Conservation (phyloP, 345 rosid species). For the Geranium rotundifolium region DNA sequence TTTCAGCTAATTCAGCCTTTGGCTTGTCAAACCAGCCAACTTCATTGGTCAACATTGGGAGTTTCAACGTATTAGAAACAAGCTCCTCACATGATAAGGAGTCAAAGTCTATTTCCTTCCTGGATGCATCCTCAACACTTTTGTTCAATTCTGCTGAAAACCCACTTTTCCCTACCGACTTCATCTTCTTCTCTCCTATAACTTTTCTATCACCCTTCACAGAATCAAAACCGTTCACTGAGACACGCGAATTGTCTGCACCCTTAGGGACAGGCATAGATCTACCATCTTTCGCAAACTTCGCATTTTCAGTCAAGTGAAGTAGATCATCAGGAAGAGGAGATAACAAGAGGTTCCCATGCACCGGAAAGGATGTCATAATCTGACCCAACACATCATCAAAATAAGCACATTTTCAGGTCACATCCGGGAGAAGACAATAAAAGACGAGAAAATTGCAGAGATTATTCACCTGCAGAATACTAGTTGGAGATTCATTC, state of each 20-base stretch:
- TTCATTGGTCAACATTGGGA: slow-evolving; percentile 45
- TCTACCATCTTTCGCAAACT: slow-evolving; percentile 21
- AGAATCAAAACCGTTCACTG: slow-evolving; percentile 24
- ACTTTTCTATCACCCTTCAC: slow-evolving; percentile 32
- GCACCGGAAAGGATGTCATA: slow-evolving; percentile 63
- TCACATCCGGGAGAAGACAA: slow-evolving; percentile 3
- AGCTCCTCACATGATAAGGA: slow-evolving; percentile 49
- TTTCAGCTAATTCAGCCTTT: slow-evolving; percentile 32
- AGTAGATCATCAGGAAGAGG: slow-evolving; percentile 68
- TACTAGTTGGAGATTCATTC: slow-evolving; percentile 53
- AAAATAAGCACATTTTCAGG: slow-evolving; percentile 13
- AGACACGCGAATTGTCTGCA: slow-evolving; percentile 16
- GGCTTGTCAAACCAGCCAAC: slow-evolving; percentile 30
- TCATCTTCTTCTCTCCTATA: slow-evolving; percentile 29
- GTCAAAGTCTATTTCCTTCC: slow-evolving; percentile 35
- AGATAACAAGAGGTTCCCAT: slow-evolving; percentile 42
- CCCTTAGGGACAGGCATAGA: slow-evolving; percentile 17
- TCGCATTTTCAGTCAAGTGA: slow-evolving; percentile 37
- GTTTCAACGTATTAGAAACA: slow-evolving; percentile 51
- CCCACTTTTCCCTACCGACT: slow-evolving; percentile 31
- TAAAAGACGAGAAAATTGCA: slow-evolving; percentile 15
- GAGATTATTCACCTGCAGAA: slow-evolving; percentile 47
- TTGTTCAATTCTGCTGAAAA: slow-evolving; percentile 25
- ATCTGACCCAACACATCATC: slow-evolving; percentile 41
- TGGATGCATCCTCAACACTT: slow-evolving; percentile 19